A percentile compares a stretch with the other conserved stretches of the same genome.
These are phyloP conservation scores for Sonneratia alba DNA, from an alignment of 345 rosid species.

Conservation along the genomic window DNA sequence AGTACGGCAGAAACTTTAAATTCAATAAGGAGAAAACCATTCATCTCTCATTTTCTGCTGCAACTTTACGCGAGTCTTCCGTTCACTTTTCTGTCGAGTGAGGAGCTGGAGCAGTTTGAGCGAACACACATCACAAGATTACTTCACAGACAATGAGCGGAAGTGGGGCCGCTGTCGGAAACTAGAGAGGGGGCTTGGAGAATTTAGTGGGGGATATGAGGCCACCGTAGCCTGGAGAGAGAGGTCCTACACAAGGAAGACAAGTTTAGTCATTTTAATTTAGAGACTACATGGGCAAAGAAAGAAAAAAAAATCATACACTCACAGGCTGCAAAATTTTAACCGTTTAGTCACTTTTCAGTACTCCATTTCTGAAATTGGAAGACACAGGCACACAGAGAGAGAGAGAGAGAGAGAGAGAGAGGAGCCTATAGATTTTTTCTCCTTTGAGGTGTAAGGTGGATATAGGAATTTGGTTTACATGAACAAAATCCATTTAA, in stretches of 20 bases:
- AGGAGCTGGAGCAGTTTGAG: too few relatives aligned
- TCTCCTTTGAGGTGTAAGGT: too few relatives aligned
- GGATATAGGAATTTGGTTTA: too few relatives aligned
- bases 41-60: too few relatives aligned
- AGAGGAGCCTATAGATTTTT: too few relatives aligned
- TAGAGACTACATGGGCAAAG: not conserved
- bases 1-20: not conserved
- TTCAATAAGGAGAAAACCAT: not conserved
- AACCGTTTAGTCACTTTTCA: constrained; percentile 5
- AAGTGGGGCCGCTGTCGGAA: not conserved
- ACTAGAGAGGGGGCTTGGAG: not conserved
- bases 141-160: not conserved
- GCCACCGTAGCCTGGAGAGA: constrained; percentile 1
- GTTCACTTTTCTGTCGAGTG: too few relatives aligned
- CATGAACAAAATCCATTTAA: too few relatives aligned
- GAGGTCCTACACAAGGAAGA: not conserved
- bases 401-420: too few relatives aligned
- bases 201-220: not conserved
- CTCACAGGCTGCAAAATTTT: not conserved
- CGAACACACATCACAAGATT: too few relatives aligned
- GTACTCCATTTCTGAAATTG: constrained; percentile 1
- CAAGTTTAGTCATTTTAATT: not conserved
- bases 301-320: not conserved
- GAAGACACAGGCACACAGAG: too few relatives aligned
- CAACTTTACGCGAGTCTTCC: too few relatives aligned